These are phyloP conservation scores for Wickerhamiella qilinensis DNA, from an alignment of 805 yeast species.

Conservation along the genomic window DNA sequence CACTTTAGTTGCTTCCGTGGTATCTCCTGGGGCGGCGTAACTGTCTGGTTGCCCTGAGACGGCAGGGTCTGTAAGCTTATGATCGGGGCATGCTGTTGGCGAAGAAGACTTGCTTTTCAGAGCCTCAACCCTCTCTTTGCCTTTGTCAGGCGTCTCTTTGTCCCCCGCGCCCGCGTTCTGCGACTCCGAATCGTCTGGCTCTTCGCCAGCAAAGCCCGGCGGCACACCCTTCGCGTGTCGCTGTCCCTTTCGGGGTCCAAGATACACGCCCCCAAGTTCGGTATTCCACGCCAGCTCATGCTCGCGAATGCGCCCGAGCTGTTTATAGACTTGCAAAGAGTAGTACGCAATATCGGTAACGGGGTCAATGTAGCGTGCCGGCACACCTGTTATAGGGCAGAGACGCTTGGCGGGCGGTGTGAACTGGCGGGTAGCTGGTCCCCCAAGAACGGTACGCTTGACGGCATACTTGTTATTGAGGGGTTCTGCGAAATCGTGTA, in stretches of 20 bases:
- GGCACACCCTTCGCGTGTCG: conserved; percentile 78
- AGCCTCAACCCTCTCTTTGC: too few relatives aligned
- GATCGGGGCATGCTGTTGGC: too few relatives aligned
- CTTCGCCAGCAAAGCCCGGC: conserved; percentile 48
- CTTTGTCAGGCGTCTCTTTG: too few relatives aligned
- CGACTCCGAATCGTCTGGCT: too few relatives aligned
- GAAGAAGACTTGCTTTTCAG: too few relatives aligned
- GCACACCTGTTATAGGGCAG: conserved; percentile 61
- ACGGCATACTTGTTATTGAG: conserved; percentile 12
- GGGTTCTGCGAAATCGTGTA: conserved; percentile 31
- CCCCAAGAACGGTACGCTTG: conserved; percentile 39
- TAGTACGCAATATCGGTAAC: conserved; percentile 73
- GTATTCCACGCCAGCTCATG: conserved; percentile 39
- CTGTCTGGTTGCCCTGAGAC: too few relatives aligned
- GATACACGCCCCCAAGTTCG: conserved; percentile 30
- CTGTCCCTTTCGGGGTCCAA: conserved; percentile 23
- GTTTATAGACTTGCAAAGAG: conserved; percentile 63
- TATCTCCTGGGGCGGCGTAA: too few relatives aligned
- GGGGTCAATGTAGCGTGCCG: conserved; percentile 79
- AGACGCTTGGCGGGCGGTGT: conserved; percentile 33
- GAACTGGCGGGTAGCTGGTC: conserved; percentile 6
- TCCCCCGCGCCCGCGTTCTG: too few relatives aligned
- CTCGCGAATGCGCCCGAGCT: conserved; percentile 33
- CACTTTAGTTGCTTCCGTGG: too few relatives aligned
- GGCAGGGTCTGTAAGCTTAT: too few relatives aligned